Conservation (phyloP, 805 yeast genomes). For the Ascoidea tarda region DNA sequence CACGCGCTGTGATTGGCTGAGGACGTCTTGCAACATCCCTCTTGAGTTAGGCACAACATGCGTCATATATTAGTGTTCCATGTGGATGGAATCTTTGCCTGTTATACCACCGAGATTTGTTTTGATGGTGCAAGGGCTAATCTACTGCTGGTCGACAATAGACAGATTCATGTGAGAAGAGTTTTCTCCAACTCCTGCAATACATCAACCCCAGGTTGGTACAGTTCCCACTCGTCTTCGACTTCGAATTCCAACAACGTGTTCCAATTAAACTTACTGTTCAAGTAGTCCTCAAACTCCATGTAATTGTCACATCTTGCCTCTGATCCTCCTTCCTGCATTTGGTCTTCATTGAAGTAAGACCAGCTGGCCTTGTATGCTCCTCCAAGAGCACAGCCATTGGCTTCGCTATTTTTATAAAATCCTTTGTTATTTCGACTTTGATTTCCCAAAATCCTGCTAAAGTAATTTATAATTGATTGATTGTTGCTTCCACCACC, state of each 20-base stretch:
- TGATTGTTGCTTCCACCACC: slow-evolving; percentile 77
- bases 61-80: no score
- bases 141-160: no score
- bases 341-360: slow-evolving; percentile 17
- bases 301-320: slow-evolving; percentile 7
- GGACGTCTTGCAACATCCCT: no score
- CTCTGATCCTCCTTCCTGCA: slow-evolving; percentile 1
- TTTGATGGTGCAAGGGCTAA: no score
- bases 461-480: slow-evolving; percentile 54
- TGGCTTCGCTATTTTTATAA: slow-evolving; percentile 60
- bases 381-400: slow-evolving; percentile 90
- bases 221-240: slow-evolving; percentile 6
- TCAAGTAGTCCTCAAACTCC: slow-evolving; percentile 8
- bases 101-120: no score
- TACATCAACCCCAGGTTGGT: slow-evolving; percentile 6
- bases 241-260: slow-evolving; percentile 7
- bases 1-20: no score
- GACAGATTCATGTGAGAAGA: background rate
- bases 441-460: slow-evolving; percentile 47
- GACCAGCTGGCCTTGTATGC: slow-evolving; percentile 81
- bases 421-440: slow-evolving; percentile 29
- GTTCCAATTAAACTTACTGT: slow-evolving; percentile 4
- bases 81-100: no score
- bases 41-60: no score
- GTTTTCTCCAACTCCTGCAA: slow-evolving; percentile 7